A percentile compares a stretch with the other conserved stretches of the same genome.
Evolutionary conservation across 2,329 filamentous ascomycete genomes (phyloP).

Genomic region (Aspergillus sp.): DNA sequence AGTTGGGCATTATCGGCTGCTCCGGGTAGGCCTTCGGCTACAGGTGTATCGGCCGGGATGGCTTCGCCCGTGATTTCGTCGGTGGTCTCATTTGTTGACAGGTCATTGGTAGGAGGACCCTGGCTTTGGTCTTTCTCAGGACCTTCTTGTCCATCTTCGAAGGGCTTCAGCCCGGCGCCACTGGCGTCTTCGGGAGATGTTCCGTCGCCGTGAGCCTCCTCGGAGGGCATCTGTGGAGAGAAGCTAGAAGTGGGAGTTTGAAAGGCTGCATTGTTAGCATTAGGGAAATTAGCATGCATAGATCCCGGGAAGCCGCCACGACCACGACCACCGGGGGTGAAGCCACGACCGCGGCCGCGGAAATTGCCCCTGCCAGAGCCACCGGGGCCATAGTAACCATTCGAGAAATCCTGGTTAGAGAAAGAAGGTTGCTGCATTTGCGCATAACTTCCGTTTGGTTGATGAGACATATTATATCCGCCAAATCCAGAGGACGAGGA

Average conservation of each 20-base stretch:
- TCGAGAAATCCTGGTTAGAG: constrained; percentile 57
- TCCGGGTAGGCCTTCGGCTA: constrained; percentile 6
- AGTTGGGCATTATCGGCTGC: constrained; percentile 14
- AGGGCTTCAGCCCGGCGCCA: constrained; percentile 16
- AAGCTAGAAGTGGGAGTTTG: constrained; percentile 25
- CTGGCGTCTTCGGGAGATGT: constrained; percentile 3
- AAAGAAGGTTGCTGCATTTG: constrained; percentile 47
- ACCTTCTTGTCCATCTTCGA: constrained; percentile 27
- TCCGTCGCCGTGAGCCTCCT: constrained; percentile 7
- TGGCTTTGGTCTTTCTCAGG: constrained; percentile 17
- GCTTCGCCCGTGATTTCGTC: constrained; percentile 9
- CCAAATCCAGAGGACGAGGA: constrained; percentile 58
- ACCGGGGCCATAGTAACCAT: constrained; percentile 68
- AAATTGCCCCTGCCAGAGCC: constrained; percentile 52
- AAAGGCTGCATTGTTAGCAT: constrained; percentile 27
- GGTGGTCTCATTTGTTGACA: constrained; percentile 5
- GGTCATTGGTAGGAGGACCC: constrained; percentile 23
- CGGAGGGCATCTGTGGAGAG: constrained; percentile 15
- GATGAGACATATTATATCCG: constrained; percentile 58
- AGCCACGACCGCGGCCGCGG: constrained; percentile 56
- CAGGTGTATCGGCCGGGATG: constrained; percentile 5
- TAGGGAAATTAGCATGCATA: constrained; percentile 28
- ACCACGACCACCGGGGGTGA: constrained; percentile 39
- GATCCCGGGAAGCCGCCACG: constrained; percentile 32
- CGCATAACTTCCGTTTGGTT: constrained; percentile 75